Evolutionary conservation across 2,329 filamentous ascomycete species (phyloP).

Genomic region (Aureobasidium sp.): DNA sequence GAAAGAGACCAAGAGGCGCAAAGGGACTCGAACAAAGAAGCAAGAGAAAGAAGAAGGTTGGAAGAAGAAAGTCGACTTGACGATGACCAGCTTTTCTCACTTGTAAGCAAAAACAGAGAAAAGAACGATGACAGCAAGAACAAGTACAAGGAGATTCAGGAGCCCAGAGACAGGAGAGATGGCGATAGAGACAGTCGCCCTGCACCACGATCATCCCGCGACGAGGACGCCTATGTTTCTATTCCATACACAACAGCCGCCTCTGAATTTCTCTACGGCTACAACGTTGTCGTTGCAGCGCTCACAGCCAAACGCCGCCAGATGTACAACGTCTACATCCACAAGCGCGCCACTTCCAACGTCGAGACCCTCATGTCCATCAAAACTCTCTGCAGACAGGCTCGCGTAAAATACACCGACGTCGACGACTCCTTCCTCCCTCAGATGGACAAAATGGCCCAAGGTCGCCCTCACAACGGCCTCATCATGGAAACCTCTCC

Average conservation of each 20-base stretch:
- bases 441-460: constrained; percentile 71
- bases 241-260: constrained; percentile 76
- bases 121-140: background rate
- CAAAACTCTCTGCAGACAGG: constrained; percentile 18
- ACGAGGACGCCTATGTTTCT: constrained; percentile 17
- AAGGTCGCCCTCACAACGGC: constrained; percentile 80
- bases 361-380: constrained; percentile 4
- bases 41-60: background rate
- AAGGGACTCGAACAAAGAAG: background rate
- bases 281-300: constrained; percentile 70
- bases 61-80: constrained; percentile 5
- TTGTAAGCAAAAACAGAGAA: background rate
- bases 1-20: background rate
- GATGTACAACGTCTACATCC: constrained; percentile 75
- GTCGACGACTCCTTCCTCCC: constrained; percentile 55
- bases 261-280: constrained; percentile 86
- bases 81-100: background rate
- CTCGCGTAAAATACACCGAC: constrained; percentile 42
- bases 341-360: constrained; percentile 16
- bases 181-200: background rate
- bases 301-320: constrained; percentile 60
- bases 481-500: constrained; percentile 80
- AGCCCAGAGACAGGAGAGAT: background rate
- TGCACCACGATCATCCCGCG: background rate
- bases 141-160: constrained; percentile 2